Evolutionary conservation across 2,329 filamentous ascomycete genomes (phyloP), one percentile per base, ranked within the genome.

Genomic region (Mycosphaerelloides madeirae): DNA sequence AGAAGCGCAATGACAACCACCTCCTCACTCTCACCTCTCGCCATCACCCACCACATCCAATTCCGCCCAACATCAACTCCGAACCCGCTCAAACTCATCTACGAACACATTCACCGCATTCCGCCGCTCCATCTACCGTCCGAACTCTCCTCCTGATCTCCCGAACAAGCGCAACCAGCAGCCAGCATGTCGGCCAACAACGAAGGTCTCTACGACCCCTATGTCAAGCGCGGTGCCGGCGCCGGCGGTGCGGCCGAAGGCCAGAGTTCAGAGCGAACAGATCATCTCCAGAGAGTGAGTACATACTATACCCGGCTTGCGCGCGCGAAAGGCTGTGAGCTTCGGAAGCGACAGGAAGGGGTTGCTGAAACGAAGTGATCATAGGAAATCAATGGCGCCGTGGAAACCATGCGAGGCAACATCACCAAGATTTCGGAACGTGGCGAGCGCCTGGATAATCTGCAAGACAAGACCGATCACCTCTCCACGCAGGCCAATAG

Each of bases 301-400:
- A 25, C 22, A 25, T 25, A 9, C 5, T 25, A 25, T 9, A 9
- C 6, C 22, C 22, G 22, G 22, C 22, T 9, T 25, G 22, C 22
- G 6, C 6, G 22, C 22, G n/a, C n/a, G n/a, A n/a, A n/a, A n/a
- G n/a, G n/a, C n/a, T n/a, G n/a, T n/a, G n/a, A n/a, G n/a, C n/a
- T n/a, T n/a, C n/a, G n/a, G n/a, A n/a, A n/a, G n/a, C n/a, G n/a
- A n/a, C n/a, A n/a, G n/a, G n/a, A n/a, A 18, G 12, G 37, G 33
- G 41, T 42, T 50, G 48, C 48, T 43, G 29, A 44, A 34, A 37
- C 22, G 6, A 25, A 5, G 9, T 6, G 9, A 25, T 6, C 22
- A 38, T 31, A 98, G 93, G 86, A 97, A 94, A 95, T 98, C 70
- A 85, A 97, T 68, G 87, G 90, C 65, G 95, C 91, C 40, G 88